Evolutionary conservation across 148 eudicot species (phyloP).

Genomic region (Arctostaphylos glauca): DNA sequence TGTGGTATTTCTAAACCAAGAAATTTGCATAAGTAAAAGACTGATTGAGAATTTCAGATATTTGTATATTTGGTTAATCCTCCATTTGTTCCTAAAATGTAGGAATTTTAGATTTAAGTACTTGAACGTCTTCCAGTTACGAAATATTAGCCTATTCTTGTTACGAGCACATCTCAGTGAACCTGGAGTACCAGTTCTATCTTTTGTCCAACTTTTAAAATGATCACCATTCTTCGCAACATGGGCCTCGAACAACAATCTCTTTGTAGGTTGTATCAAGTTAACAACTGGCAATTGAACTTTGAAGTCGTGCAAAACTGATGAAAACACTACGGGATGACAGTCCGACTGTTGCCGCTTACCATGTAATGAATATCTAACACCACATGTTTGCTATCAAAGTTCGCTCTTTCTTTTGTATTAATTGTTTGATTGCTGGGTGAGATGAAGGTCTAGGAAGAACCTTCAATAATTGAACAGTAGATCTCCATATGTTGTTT

Average conservation of each 20-base stretch:
- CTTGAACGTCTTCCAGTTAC: not conserved
- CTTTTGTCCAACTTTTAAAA: not conserved
- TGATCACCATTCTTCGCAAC: not conserved
- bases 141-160: not conserved
- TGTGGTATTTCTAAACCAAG: not conserved
- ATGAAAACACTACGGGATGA: too few species aligned
- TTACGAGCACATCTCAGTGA: not conserved
- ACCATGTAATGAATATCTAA: too few species aligned
- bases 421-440: too few species aligned
- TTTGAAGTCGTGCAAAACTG: too few species aligned
- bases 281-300: too few species aligned
- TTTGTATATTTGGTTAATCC: not conserved
- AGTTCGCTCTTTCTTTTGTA: too few species aligned
- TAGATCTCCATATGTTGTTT: too few species aligned
- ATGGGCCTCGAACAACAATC: not conserved
- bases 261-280: not conserved
- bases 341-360: too few species aligned
- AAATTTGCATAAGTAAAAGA: not conserved
- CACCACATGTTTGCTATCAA: too few species aligned
- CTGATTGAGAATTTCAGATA: not conserved
- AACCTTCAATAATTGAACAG: too few species aligned
- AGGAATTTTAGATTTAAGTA: not conserved
- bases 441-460: too few species aligned
- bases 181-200: not conserved
- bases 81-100: not conserved